These are phyloP conservation scores for Multifurca ochricompacta DNA, from an alignment of 768 basidiomycete genomes.

Conservation along the genomic window DNA sequence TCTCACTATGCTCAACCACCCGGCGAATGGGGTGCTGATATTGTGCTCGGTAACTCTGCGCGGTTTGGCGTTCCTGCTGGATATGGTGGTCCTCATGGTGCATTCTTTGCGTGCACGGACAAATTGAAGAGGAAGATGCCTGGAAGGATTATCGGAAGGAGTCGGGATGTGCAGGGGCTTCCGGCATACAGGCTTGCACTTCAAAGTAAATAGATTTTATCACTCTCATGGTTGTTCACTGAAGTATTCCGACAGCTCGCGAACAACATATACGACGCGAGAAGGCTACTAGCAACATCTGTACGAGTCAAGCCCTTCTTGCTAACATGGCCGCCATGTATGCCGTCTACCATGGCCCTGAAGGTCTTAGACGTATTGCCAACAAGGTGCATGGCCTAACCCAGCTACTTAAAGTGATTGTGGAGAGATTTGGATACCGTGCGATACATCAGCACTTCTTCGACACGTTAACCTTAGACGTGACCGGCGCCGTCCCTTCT, in stretches of 20 bases:
- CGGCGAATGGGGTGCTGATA: slow-evolving; percentile 98
- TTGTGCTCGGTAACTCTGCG: slow-evolving; percentile 91
- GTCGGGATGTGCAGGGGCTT: slow-evolving; percentile 75
- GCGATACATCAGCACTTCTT: slow-evolving; percentile 74
- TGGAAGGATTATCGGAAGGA: slow-evolving; percentile 89
- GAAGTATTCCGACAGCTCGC: slow-evolving; percentile 50
- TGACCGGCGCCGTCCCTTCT: slow-evolving; percentile 47
- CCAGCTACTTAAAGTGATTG: slow-evolving; percentile 56
- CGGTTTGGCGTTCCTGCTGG: slow-evolving; percentile 95
- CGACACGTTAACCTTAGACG: slow-evolving; percentile 81
- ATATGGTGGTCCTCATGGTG: slow-evolving; percentile 97
- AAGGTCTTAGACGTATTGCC: slow-evolving; percentile 77
- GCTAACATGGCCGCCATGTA: slow-evolving; percentile 99
- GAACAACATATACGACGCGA: slow-evolving; percentile 97
- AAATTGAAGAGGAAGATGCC: slow-evolving; percentile 96
- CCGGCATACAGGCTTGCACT: slow-evolving; percentile 88
- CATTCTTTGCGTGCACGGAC: slow-evolving; percentile 93
- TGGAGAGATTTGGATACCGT: slow-evolving; percentile 69
- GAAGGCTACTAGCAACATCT: slow-evolving; percentile 97
- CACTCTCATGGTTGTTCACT: not conserved
- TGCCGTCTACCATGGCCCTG: slow-evolving; percentile 92
- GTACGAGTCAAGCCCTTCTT: slow-evolving; percentile 93
- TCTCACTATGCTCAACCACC: slow-evolving; percentile 90
- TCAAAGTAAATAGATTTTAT: slow-evolving; percentile 60
- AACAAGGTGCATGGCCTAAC: slow-evolving; percentile 86